Conservation (phyloP, 148 eudicot genomes). For the Fagopyrum homotropicum region DNA sequence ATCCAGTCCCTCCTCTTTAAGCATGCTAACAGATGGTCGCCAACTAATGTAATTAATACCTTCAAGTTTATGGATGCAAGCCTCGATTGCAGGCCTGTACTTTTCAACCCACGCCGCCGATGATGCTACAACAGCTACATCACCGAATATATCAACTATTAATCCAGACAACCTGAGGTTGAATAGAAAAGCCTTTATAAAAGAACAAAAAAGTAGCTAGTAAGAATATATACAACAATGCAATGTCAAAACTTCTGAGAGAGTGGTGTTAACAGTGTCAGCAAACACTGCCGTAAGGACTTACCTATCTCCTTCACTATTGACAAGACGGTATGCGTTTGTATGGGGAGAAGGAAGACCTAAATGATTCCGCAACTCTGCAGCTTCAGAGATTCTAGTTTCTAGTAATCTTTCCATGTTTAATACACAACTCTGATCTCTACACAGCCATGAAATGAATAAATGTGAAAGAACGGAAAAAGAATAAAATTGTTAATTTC, state of each 20-base stretch:
- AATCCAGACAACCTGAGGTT: conserved; percentile 87
- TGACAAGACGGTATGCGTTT: conserved; percentile 90
- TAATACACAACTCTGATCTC: conserved; percentile 71
- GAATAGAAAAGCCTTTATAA: conserved; percentile 16
- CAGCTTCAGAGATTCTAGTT: conserved; percentile 53
- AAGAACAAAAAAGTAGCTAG: conserved; percentile 10
- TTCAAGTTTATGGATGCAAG: conserved; percentile 37
- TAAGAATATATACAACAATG: background rate
- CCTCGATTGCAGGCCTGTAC: conserved; percentile 56
- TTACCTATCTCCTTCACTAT: conserved; percentile 97
- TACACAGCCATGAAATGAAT: conserved; percentile 18
- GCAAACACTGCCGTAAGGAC: background rate
- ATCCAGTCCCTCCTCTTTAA: conserved; percentile 88
- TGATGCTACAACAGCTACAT: conserved; percentile 90
- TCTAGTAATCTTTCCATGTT: conserved; percentile 69
- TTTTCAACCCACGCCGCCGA: conserved; percentile 98
- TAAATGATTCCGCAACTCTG: conserved; percentile 48
- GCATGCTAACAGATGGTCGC: conserved; percentile 79
- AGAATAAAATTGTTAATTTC: background rate
- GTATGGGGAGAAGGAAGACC: conserved; percentile 68
- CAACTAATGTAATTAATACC: conserved; percentile 54
- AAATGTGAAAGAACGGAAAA: background rate
- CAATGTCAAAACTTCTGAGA: background rate
- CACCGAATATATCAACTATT: conserved; percentile 83
- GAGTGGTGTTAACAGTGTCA: background rate